Evolutionary conservation across 208 protist genomes (phyloP), one percentile per base, ranked within the genome.

Genomic region (Leishmania turanica): DNA sequence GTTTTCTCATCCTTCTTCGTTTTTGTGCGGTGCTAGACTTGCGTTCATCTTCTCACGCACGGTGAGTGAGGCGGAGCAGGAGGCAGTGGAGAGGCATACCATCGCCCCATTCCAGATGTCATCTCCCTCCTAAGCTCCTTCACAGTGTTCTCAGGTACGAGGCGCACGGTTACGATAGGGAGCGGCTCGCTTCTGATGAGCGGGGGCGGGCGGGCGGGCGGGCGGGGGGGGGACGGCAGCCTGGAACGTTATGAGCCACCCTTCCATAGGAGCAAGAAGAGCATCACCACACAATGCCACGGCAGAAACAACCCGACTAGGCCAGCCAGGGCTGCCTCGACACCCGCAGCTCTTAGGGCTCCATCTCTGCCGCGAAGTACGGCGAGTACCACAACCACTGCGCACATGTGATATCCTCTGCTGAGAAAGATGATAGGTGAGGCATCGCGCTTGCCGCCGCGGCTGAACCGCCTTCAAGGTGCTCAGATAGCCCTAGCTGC

Each of bases 301-400:
- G 27, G 51, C 49, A 19, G 70, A 24, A 15, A 9, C 31, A 34
- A 51, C 31, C 19, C n/a, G 42, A 19, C n/a, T 58, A 49, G n/a
- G n/a, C 19, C 71, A 13, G 34, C 51, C 47, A 76, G 69, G 24
- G 49, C 45, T 75, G 21, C 37, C 27, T 45, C 24, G 8, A 15
- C 31, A 47, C n/a, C 7, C 49, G 74, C 56, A 15, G 37, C 15
- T 42, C 19, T 68, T 58, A 60, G 15, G 24, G 17, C 24, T 4
- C 81, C 65, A 91, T 79, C 64, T 91, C 86, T 49, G 81, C 34
- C n/a, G 84, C 64, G 51, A 90, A 93, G 83, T 89, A 85, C 17
- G 88, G 87, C 8, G 89, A 92, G 75, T 84, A 84, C 91, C 91
- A 94, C 70, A 94, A 65, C 78, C 88, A 88, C 77, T 91, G 75